phyloP scores from a whole-genome alignment of 495 filamentous ascomycete species.

The Aspergillus mulundensis region DNA sequence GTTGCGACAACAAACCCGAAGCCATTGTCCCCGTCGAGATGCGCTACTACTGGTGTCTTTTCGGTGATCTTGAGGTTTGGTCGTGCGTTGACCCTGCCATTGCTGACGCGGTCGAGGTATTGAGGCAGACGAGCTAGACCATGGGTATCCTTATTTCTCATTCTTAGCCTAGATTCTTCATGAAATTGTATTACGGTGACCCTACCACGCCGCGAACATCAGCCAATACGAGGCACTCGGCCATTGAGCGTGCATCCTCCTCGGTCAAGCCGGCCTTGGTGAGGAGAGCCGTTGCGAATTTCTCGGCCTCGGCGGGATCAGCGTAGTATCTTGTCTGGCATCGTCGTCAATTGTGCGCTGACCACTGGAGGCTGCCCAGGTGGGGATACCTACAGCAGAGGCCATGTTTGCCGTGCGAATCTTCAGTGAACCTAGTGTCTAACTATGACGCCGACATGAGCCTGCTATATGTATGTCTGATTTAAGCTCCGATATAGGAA shows the following conservation, averaged over 20 bases:
- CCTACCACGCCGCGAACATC: constrained; percentile 19
- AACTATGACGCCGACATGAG: too few species aligned
- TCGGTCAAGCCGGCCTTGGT: constrained; percentile 3
- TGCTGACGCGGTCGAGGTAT: constrained; percentile 21
- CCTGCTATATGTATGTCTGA: too few species aligned
- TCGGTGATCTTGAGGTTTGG: constrained; percentile 16
- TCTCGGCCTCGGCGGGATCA: not conserved
- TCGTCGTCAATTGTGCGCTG: too few species aligned
- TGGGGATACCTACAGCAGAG: too few species aligned
- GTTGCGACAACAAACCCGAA: constrained; percentile 29
- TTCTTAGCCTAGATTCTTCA: too few species aligned
- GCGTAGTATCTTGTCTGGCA: constrained; percentile 9
- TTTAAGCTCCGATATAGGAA: too few species aligned
- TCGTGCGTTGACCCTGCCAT: constrained; percentile 19
- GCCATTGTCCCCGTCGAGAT: constrained; percentile 25
- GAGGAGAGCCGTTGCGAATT: constrained; percentile 12
- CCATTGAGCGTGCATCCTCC: constrained; percentile 15
- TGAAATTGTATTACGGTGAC: too few species aligned
- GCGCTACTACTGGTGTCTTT: constrained; percentile 26
- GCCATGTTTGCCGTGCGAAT: too few species aligned
- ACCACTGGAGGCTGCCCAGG: too few species aligned
- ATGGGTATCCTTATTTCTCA: constrained; percentile 20
- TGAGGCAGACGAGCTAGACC: constrained; percentile 23
- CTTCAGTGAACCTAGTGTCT: too few species aligned
- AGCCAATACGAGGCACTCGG: constrained; percentile 21